Conservation (phyloP, 2,329 filamentous ascomycete genomes). For the Venturia pyrina region DNA sequence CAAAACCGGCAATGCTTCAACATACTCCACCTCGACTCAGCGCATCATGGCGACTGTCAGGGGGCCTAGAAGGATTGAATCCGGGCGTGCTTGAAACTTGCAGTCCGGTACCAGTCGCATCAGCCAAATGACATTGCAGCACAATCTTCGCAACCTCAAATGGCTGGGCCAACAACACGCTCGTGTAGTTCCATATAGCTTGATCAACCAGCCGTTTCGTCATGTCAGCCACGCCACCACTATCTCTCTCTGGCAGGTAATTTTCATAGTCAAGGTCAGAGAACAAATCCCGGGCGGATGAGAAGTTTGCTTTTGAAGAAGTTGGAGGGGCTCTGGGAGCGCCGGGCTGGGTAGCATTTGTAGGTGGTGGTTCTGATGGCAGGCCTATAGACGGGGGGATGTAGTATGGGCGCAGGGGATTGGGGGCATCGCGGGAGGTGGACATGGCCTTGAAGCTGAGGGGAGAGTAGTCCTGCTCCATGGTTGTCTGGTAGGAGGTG, state of each 20-base stretch:
- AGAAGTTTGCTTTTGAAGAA: conserved; percentile 15
- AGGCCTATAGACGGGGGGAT: conserved; percentile 58
- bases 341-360: conserved; percentile 17
- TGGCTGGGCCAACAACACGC: conserved; percentile 80
- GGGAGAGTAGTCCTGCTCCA: conserved; percentile 4
- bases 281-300: conserved; percentile 71
- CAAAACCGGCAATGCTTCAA: neutral
- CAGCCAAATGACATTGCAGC: conserved; percentile 60
- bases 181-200: conserved; percentile 84
- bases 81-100: conserved; percentile 16
- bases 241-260: conserved; percentile 67
- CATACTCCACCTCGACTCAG: neutral
- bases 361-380: conserved; percentile 17
- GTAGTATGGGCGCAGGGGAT: conserved; percentile 62
- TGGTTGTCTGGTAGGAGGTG: neutral
- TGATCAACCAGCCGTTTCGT: conserved; percentile 71
- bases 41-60: neutral
- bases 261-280: conserved; percentile 87
- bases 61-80: neutral
- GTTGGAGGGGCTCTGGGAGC: conserved; percentile 20
- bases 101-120: conserved; percentile 19
- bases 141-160: conserved; percentile 96
- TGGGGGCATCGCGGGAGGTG: conserved; percentile 34
- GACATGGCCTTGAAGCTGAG: conserved; percentile 10
- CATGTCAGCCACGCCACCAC: conserved; percentile 46